Evolutionary conservation across 1,139 yeast genomes (phyloP).

Genomic region (Chernovozyma aurita): DNA sequence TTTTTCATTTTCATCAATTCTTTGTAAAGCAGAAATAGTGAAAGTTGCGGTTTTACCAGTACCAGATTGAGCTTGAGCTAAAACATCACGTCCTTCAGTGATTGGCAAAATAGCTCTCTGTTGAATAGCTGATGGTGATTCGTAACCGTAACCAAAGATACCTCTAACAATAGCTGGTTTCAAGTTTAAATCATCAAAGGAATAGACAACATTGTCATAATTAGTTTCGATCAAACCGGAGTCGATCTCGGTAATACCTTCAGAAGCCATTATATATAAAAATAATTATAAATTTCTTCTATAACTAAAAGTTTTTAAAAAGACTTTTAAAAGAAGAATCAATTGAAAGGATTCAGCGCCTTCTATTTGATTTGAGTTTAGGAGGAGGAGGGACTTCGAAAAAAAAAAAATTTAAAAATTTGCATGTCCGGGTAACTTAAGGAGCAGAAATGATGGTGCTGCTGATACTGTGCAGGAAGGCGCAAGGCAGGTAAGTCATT

Average conservation of each 20-base stretch:
- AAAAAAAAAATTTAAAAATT: conserved; percentile 10
- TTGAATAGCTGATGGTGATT: conserved; percentile 96
- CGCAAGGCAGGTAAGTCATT: too few species aligned
- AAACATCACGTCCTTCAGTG: conserved; percentile 93
- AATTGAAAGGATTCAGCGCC: too few species aligned
- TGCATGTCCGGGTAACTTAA: conserved; percentile 13
- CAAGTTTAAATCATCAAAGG: conserved; percentile 83
- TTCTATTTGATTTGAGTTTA: too few species aligned
- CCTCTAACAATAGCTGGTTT: conserved; percentile 77
- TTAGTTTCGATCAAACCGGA: conserved; percentile 86
- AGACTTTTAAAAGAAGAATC: neutral
- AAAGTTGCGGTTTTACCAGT: conserved; percentile 99
- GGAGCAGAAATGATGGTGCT: neutral
- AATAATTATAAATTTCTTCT: too few species aligned
- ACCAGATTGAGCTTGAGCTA: conserved; percentile 99
- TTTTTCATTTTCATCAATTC: conserved; percentile 74
- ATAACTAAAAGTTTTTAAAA: too few species aligned
- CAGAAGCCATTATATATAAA: conserved; percentile 32
- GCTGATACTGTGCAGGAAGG: neutral
- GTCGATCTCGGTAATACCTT: conserved; percentile 80
- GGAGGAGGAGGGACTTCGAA: too few species aligned
- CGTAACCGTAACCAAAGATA: conserved; percentile 97
- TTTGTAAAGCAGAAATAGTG: conserved; percentile 94
- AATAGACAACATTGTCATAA: conserved; percentile 94
- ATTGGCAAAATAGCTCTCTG: conserved; percentile 97